A percentile compares a stretch with the other conserved stretches of the same genome.
Conservation (phyloP, 495 filamentous ascomycete species). For the Penicillium coprophilum region DNA sequence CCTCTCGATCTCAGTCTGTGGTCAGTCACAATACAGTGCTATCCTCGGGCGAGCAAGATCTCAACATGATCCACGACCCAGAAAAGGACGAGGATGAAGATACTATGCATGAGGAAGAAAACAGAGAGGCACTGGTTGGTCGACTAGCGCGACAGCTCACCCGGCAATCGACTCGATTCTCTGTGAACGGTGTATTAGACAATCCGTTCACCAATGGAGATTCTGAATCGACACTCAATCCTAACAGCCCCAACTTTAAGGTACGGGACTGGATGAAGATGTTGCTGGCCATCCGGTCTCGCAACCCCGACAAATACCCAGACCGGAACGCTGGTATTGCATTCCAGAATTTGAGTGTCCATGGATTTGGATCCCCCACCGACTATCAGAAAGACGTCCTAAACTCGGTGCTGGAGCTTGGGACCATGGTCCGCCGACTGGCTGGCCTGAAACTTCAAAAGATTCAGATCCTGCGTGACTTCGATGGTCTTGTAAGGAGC, state of each 20-base stretch:
- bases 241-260: not conserved
- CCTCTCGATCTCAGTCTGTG: not conserved
- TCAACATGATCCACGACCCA: not conserved
- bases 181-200: not conserved
- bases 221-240: not conserved
- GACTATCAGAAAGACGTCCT: not conserved
- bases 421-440: not conserved
- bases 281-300: not conserved
- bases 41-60: not conserved
- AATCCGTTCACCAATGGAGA: not conserved
- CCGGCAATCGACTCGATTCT: not conserved
- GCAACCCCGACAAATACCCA: not conserved
- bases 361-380: not conserved
- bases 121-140: not conserved
- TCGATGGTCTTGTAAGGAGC: slow-evolving; percentile 62
- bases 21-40: not conserved
- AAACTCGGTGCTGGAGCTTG: not conserved
- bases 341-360: not conserved
- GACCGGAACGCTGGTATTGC: not conserved
- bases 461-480: slow-evolving; percentile 62
- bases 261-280: not conserved
- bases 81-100: not conserved
- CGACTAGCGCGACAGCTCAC: not conserved
- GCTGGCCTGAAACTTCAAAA: slow-evolving; percentile 21
- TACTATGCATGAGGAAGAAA: not conserved